Evolutionary conservation across 129 eudicot genomes (phyloP), one percentile per base, ranked within the genome.

Genomic region (Tagetes erecta): DNA sequence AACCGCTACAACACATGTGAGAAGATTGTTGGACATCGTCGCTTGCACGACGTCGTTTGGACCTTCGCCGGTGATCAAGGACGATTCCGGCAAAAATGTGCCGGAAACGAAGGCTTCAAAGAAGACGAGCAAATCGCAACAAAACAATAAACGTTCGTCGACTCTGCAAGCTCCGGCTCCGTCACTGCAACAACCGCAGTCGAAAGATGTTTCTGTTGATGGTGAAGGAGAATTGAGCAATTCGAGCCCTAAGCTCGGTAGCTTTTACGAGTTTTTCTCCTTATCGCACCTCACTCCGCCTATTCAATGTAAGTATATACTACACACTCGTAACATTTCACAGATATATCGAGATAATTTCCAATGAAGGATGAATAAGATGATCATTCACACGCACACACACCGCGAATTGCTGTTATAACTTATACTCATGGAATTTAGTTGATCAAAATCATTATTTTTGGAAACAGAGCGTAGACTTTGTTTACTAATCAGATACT

Each of bases 221-320:
- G 89, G 87, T 69, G 99, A 95, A 31, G 99, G 96, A 79, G 99
- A 95, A 83, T 63, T 86, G 80, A 84, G 82, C 73, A 88, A 89
- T 67, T 79, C 94, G 71, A 85, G 85, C 39, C 96, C 97, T 27
- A 91, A 84, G 86, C 85, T 95, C 6, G 97, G 96, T 0, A 88
- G 97, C 88, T 95, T 95, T 71, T 95, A 95, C 74, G 99, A 95
- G 69, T 95, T 91, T 81, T 95, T 95, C 49, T 95, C 99, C 7
- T 96, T 95, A 8, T 87, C 99, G 69, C 96, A 95, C 67, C 94
- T 91, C 83, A 88, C 97, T 80, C 95, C 99, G 27, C 99, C 99
- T 20, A 80, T 95, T 33, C 99, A 95, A 62, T 88, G 99, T 95
- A 83, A 73, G 84, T 36, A 64, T 66, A 34, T 47, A 12, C 5